phyloP scores from a whole-genome alignment of 352 stramenopile genomes.

The Saprolegnia parasitica region DNA sequence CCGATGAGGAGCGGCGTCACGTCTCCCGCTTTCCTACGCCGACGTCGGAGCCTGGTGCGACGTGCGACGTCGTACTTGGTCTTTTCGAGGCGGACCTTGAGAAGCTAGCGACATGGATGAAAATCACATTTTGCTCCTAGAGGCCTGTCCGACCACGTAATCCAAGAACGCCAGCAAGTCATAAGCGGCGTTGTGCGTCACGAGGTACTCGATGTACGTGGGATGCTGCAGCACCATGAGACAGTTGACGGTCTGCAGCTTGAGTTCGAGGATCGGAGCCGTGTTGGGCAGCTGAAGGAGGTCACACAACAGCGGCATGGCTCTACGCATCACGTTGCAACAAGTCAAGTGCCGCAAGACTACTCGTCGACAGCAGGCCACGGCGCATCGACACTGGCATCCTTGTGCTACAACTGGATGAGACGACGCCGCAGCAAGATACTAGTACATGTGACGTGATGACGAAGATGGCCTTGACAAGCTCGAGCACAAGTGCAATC shows the following conservation, averaged over 20 bases:
- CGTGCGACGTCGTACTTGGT: background rate
- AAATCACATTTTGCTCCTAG: background rate
- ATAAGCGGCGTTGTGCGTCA: background rate
- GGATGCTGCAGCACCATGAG: slow-evolving; percentile 23
- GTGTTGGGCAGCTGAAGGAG: slow-evolving; percentile 12
- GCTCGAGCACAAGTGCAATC: slow-evolving; percentile 21
- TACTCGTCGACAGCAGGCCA: slow-evolving; percentile 10
- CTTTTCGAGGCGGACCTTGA: slow-evolving; percentile 26
- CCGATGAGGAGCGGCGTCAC: slow-evolving; percentile 19
- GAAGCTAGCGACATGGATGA: slow-evolving; percentile 4
- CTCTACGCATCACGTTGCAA: background rate
- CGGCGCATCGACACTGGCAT: background rate
- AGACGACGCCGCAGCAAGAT: background rate
- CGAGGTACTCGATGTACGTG: slow-evolving; percentile 8
- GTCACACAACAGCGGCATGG: slow-evolving; percentile 10
- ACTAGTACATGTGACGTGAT: slow-evolving; percentile 15
- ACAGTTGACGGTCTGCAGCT: slow-evolving; percentile 23
- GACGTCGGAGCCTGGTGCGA: background rate
- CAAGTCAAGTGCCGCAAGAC: background rate
- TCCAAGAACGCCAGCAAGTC: background rate
- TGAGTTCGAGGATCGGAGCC: background rate
- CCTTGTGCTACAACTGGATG: slow-evolving; percentile 13
- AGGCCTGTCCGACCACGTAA: background rate
- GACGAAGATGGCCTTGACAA: slow-evolving; percentile 25
- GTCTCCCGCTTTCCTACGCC: background rate